Evolutionary conservation across 352 stramenopile genomes (phyloP).

Genomic region (Phytopythium sindhum): DNA sequence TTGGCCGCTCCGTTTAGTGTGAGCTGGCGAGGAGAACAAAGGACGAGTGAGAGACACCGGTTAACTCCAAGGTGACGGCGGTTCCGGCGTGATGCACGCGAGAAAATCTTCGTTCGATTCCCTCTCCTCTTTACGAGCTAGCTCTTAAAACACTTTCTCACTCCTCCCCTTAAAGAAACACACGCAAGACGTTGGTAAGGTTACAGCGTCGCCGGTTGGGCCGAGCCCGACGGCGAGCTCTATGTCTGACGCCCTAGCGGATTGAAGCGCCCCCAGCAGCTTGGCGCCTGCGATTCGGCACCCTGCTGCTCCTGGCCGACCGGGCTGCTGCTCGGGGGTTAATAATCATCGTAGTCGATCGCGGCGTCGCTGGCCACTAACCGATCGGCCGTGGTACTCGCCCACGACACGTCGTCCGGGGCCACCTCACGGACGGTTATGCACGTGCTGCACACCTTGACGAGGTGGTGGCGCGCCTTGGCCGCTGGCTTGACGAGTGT

Average conservation of each 20-base stretch:
- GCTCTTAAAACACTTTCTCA: not conserved
- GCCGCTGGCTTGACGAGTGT: slow-evolving; percentile 32
- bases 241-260: not conserved
- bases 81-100: not conserved
- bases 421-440: slow-evolving; percentile 53
- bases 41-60: not conserved
- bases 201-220: not conserved
- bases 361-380: slow-evolving; percentile 50
- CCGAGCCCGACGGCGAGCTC: not conserved
- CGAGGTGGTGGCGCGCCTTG: slow-evolving; percentile 40
- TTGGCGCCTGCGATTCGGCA: not conserved
- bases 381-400: slow-evolving; percentile 41
- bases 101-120: slow-evolving; percentile 12
- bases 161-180: not conserved
- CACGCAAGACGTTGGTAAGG: not conserved
- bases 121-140: not conserved
- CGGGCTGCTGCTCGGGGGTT: slow-evolving; percentile 6
- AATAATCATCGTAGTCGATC: slow-evolving; percentile 55
- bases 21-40: not conserved
- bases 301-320: not conserved
- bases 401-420: slow-evolving; percentile 52
- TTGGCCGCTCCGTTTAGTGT: too few species aligned
- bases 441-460: slow-evolving; percentile 75
- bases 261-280: not conserved
- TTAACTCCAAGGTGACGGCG: not conserved